Evolutionary conservation across 2,329 filamentous ascomycete species (phyloP), one percentile per base, ranked within the genome.

Genomic region (Verticillium dahliae): DNA sequence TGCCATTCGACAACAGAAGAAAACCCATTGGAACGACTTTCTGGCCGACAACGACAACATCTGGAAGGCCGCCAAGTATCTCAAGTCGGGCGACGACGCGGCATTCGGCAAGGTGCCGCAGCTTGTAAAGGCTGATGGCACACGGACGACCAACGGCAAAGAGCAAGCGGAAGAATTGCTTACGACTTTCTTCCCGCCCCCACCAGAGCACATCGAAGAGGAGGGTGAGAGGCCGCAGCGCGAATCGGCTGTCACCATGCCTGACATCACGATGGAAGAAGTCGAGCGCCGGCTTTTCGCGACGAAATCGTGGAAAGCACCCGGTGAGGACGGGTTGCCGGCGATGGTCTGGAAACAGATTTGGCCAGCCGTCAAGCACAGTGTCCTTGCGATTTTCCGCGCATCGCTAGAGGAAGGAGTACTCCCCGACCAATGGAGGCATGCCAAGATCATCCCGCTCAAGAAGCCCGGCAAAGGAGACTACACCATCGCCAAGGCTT

Each of bases 21-120:
- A 68, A 58, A 59, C 50, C 54, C 66, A 71, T 55, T 71, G 65
- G 67, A 57, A 71, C 10, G 67, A 68, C 38, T 71, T 71, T 50
- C 65, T 72, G 13, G 68, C 61, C 0, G 68, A 71, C 58, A 63
- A 68, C 52, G 61, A 64, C 27, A 71, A 72, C 39, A 70, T 71
- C 57, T 72, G 65, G 69, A 63, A 71, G 58, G 69, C 68, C 22
- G 68, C 69, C 4, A 70, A 67, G 58, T 71, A 72, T 54, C 61
- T 72, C 13, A 62, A 67, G 45, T 63, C 65, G 2, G 62, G 65
- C 39, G 61, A 65, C 55, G 63, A 62, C 2, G 60, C 66, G 27
- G 65, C 65, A 33, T 69, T 69, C 50, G 65, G 64, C 52, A 69
- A 68, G 58, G 65, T 70, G 18, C 68, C 68, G 35, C 65, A 22